Evolutionary conservation across 176 grass and related monocot genomes (phyloP).

Genomic region (Paspalum vaginatum): DNA sequence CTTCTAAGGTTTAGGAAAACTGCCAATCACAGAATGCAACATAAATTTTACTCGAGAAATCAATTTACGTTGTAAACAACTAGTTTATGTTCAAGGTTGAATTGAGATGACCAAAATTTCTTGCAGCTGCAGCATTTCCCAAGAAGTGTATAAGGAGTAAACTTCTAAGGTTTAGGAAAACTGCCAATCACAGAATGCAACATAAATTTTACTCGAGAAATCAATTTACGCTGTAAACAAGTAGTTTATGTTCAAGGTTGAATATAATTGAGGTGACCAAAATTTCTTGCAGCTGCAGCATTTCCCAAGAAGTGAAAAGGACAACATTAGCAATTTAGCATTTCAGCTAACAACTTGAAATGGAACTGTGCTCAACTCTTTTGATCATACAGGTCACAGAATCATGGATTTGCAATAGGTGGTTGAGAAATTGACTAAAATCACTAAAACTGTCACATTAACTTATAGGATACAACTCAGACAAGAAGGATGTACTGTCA

Average conservation of each 20-base stretch:
- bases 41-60: background rate
- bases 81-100: background rate
- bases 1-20: background rate
- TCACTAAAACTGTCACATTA: background rate
- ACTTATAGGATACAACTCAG: background rate
- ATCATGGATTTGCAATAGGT: background rate
- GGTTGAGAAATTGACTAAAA: background rate
- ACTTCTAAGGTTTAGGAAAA: background rate
- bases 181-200: background rate
- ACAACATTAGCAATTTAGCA: background rate
- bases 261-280: background rate
- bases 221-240: background rate
- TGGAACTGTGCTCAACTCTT: background rate
- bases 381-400: background rate
- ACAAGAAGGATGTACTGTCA: background rate
- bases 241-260: background rate
- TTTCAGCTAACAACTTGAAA: conserved; percentile 13
- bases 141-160: background rate
- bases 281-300: background rate
- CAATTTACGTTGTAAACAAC: background rate
- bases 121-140: background rate
- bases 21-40: background rate
- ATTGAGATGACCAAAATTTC: background rate
- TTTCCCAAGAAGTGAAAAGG: background rate
- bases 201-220: background rate